Evolutionary conservation across 352 stramenopile genomes (phyloP).

Genomic region (Globisporangium spiculum): DNA sequence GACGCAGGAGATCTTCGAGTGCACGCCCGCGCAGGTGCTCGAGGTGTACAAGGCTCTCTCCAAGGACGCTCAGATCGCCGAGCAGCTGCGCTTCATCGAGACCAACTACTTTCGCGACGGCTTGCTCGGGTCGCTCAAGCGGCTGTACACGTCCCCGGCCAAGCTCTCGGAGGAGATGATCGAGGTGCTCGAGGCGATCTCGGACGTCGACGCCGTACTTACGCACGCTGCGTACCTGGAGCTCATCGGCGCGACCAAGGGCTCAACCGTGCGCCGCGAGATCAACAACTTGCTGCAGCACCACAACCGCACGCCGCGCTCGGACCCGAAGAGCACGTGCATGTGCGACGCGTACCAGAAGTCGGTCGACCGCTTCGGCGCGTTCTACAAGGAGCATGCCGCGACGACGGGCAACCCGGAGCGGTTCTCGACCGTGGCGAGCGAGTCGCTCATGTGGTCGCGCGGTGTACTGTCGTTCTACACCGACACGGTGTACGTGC

Average conservation of each 20-base stretch:
- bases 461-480: constrained; percentile 76
- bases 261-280: constrained; percentile 49
- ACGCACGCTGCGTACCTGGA: constrained; percentile 51
- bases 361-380: constrained; percentile 63
- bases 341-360: constrained; percentile 74
- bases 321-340: constrained; percentile 36
- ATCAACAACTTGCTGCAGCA: constrained; percentile 55
- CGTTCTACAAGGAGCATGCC: constrained; percentile 60
- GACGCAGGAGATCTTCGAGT: constrained; percentile 57
- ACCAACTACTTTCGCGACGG: constrained; percentile 62
- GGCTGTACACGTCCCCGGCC: constrained; percentile 50
- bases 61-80: constrained; percentile 40
- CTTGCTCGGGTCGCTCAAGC: constrained; percentile 59
- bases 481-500: constrained; percentile 73
- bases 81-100: constrained; percentile 66
- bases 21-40: constrained; percentile 52
- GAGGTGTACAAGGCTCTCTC: constrained; percentile 58
- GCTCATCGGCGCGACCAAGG: constrained; percentile 53
- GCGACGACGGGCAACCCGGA: constrained; percentile 25
- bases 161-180: constrained; percentile 69
- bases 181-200: constrained; percentile 70
- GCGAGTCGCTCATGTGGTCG: constrained; percentile 73
- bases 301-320: constrained; percentile 31
- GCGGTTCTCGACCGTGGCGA: constrained; percentile 66
- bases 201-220: constrained; percentile 69